These are phyloP conservation scores for Aspergillus neoniger DNA, from an alignment of 2,329 filamentous ascomycete genomes.

Conservation along the genomic window DNA sequence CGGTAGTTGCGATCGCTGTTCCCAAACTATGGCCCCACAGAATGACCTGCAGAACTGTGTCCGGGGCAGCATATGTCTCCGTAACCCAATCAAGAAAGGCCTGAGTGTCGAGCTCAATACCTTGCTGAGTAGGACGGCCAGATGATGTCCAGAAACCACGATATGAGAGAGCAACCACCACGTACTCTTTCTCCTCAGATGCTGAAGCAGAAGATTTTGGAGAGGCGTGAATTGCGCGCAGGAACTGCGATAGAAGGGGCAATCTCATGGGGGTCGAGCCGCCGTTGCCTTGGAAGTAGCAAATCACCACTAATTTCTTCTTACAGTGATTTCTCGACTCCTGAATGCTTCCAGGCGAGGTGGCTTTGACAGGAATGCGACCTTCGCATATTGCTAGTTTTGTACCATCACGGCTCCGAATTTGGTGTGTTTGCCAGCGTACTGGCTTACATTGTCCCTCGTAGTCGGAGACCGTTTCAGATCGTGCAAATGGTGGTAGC, in stretches of 20 bases:
- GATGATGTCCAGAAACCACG: conserved; percentile 78
- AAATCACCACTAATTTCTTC: conserved; percentile 28
- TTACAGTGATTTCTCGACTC: not conserved
- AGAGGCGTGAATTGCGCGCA: conserved; percentile 33
- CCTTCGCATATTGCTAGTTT: conserved; percentile 66
- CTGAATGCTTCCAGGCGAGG: conserved; percentile 30
- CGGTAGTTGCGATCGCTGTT: conserved; percentile 67
- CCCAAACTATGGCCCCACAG: conserved; percentile 81
- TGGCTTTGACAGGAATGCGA: conserved; percentile 56
- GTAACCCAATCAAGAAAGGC: conserved; percentile 66
- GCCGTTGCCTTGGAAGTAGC: conserved; percentile 39
- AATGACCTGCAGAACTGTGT: conserved; percentile 46
- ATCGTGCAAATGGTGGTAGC: conserved; percentile 68
- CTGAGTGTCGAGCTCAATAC: conserved; percentile 68
- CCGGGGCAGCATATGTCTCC: conserved; percentile 35
- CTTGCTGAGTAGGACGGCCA: conserved; percentile 68
- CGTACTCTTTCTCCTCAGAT: conserved; percentile 27
- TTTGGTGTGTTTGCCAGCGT: conserved; percentile 64
- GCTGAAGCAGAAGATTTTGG: not conserved
- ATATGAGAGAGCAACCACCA: conserved; percentile 57
- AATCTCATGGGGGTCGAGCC: conserved; percentile 35
- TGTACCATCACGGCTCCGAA: conserved; percentile 36
- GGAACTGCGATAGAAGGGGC: conserved; percentile 49
- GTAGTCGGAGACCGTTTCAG: conserved; percentile 68
- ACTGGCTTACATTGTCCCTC: conserved; percentile 60